These are phyloP conservation scores for Conoideocrella luteorostrata DNA, from an alignment of 2,329 filamentous ascomycete species.

Conservation along the genomic window DNA sequence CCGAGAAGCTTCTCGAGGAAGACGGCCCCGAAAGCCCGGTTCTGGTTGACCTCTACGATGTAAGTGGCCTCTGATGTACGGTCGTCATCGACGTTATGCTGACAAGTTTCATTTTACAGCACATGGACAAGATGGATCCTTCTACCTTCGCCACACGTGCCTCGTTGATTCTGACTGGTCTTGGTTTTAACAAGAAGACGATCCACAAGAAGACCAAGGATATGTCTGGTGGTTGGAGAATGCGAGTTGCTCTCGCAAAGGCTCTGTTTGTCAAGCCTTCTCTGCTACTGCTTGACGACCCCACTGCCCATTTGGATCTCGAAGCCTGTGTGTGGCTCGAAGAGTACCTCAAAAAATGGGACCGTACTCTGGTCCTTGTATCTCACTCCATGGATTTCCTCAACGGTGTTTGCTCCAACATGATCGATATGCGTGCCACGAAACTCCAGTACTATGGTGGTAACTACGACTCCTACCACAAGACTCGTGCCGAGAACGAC, in stretches of 20 bases:
- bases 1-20: slow-evolving; percentile 85
- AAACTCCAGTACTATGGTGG: slow-evolving; percentile 95
- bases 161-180: slow-evolving; percentile 93
- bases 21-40: slow-evolving; percentile 87
- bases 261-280: slow-evolving; percentile 98
- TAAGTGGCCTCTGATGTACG: slow-evolving; percentile 37
- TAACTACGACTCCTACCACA: slow-evolving; percentile 98
- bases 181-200: slow-evolving; percentile 97
- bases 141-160: slow-evolving; percentile 94
- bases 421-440: slow-evolving; percentile 95
- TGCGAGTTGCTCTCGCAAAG: slow-evolving; percentile 97
- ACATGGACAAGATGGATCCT: slow-evolving; percentile 98
- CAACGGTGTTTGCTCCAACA: slow-evolving; percentile 96
- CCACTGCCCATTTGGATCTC: slow-evolving; percentile 97
- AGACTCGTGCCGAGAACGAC: slow-evolving; percentile 91
- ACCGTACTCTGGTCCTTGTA: slow-evolving; percentile 89
- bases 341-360: slow-evolving; percentile 99
- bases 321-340: slow-evolving; percentile 99
- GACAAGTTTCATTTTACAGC: slow-evolving; percentile 44
- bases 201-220: slow-evolving; percentile 99
- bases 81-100: slow-evolving; percentile 6
- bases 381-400: slow-evolving; percentile 99
- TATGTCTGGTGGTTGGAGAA: slow-evolving; percentile 99
- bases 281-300: slow-evolving; percentile 91
- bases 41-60: slow-evolving; percentile 92